Evolutionary conservation across 2,329 filamentous ascomycete genomes (phyloP).

Genomic region (Cladophialophora immunda): DNA sequence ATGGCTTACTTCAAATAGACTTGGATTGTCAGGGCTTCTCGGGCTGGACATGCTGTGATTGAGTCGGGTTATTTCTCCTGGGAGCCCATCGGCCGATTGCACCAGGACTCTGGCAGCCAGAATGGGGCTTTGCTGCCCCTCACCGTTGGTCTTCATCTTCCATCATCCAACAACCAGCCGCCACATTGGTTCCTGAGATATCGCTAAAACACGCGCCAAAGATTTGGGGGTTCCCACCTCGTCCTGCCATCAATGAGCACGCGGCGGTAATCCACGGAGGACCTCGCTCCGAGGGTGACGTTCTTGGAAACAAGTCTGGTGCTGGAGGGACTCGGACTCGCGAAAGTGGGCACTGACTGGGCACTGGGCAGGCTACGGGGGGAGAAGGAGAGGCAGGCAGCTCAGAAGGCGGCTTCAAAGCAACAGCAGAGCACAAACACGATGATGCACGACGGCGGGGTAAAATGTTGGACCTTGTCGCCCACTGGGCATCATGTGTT

Average conservation of each 20-base stretch:
- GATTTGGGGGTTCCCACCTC: not conserved
- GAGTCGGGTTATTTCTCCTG: not conserved
- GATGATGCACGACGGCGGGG: constrained; percentile 19
- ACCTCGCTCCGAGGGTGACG: constrained; percentile 16
- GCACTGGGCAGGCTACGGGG: no score
- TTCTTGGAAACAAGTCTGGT: constrained; percentile 7
- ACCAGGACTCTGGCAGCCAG: not conserved
- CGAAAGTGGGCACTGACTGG: constrained; percentile 8
- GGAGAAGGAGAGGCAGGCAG: no score
- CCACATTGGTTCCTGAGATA: constrained; percentile 10
- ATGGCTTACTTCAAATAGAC: not conserved
- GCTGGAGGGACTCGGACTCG: constrained; percentile 3
- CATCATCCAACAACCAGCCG: constrained; percentile 1
- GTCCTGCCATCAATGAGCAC: not conserved
- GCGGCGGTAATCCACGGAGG: constrained; percentile 15
- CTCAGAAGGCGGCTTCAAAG: not conserved
- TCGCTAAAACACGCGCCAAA: constrained; percentile 15
- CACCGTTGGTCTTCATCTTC: not conserved
- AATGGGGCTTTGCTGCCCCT: constrained; percentile 5
- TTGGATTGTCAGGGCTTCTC: not conserved
- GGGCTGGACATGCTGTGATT: not conserved
- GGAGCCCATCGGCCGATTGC: constrained; percentile 3
- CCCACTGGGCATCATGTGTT: constrained; percentile 19
- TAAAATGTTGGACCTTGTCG: not conserved
- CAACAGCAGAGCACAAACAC: constrained; percentile 7